Conservation (phyloP, 345 rosid genomes). For the Populus euphratica region DNA sequence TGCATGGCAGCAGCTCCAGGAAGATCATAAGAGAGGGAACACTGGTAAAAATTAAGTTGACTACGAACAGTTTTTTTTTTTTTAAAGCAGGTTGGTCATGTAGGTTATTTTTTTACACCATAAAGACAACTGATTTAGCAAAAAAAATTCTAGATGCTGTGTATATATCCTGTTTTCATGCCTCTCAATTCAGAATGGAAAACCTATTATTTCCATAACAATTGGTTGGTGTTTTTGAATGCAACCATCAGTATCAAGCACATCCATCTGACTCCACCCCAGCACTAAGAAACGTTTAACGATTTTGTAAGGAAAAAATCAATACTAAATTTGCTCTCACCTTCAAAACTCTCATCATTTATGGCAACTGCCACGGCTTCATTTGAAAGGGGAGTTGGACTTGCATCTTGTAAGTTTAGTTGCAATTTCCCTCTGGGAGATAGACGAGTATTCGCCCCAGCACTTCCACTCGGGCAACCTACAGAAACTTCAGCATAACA, state of each 20-base stretch:
- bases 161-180: too few species aligned
- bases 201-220: background rate
- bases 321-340: background rate
- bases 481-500: background rate
- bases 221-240: background rate
- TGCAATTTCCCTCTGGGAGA: background rate
- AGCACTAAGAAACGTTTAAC: background rate
- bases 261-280: background rate
- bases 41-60: too few species aligned
- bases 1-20: too few species aligned
- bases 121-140: too few species aligned
- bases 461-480: constrained; percentile 11
- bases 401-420: background rate
- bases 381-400: constrained; percentile 5
- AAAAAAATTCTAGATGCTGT: too few species aligned
- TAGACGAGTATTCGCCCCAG: background rate
- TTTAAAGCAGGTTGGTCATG: too few species aligned
- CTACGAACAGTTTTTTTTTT: too few species aligned
- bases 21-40: too few species aligned
- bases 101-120: too few species aligned
- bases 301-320: background rate
- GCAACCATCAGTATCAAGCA: background rate
- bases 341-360: background rate
- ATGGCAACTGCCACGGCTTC: constrained; percentile 4
- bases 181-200: too few species aligned